A percentile compares a stretch with the other conserved stretches of the same genome.
These are phyloP conservation scores for Curvularia hawaiiensis DNA, from an alignment of 2,329 filamentous ascomycete genomes.

Conservation along the genomic window DNA sequence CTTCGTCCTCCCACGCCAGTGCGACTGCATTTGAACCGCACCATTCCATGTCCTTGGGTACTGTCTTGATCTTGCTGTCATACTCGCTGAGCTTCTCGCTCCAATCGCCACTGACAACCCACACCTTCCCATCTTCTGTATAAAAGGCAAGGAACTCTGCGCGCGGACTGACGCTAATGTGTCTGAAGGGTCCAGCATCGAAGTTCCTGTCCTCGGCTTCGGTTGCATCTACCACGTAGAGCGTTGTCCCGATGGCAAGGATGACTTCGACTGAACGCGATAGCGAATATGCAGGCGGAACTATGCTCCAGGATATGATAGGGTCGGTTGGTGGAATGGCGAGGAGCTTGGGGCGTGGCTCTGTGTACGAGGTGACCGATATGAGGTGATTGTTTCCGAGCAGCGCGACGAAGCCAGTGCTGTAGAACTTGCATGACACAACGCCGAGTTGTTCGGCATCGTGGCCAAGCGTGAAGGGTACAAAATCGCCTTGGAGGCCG, in stretches of 20 bases:
- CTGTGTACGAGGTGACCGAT: slow-evolving; percentile 85
- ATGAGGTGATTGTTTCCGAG: slow-evolving; percentile 87
- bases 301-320: slow-evolving; percentile 86
- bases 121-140: slow-evolving; percentile 79
- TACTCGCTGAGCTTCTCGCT: slow-evolving; percentile 92
- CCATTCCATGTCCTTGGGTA: slow-evolving; percentile 90
- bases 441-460: slow-evolving; percentile 88
- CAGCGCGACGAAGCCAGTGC: slow-evolving; percentile 88
- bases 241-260: slow-evolving; percentile 80
- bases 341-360: slow-evolving; percentile 84
- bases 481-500: slow-evolving; percentile 93
- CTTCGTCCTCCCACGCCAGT: slow-evolving; percentile 96
- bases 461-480: slow-evolving; percentile 89
- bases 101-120: slow-evolving; percentile 95
- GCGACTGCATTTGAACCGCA: slow-evolving; percentile 94
- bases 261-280: slow-evolving; percentile 93
- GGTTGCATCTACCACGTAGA: slow-evolving; percentile 84
- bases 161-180: slow-evolving; percentile 89
- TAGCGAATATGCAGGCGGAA: slow-evolving; percentile 85
- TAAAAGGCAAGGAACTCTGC: slow-evolving; percentile 89
- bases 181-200: slow-evolving; percentile 89
- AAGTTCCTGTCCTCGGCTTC: slow-evolving; percentile 91
- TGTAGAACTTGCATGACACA: slow-evolving; percentile 88
- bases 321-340: slow-evolving; percentile 76
- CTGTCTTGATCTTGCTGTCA: slow-evolving; percentile 81